Evolutionary conservation across 2,329 filamentous ascomycete species (phyloP).

Genomic region (Talaromyces verruculosus): DNA sequence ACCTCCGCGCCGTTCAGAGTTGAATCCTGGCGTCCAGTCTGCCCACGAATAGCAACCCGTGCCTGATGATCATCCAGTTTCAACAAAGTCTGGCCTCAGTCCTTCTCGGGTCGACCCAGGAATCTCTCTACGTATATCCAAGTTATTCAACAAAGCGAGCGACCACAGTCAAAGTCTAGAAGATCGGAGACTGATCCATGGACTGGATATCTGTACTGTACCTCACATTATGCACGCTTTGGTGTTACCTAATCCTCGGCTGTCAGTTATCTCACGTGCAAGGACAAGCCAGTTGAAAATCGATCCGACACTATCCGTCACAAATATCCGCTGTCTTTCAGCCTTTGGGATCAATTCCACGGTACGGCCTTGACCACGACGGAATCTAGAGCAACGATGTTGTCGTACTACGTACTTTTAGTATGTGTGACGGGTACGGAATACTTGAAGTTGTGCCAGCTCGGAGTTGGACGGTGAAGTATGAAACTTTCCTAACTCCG

Average conservation of each 20-base stretch:
- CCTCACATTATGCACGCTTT: background rate
- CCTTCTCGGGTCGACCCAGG: background rate
- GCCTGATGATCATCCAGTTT: background rate
- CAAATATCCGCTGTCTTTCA: background rate
- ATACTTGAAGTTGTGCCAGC: background rate
- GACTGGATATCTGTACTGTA: background rate
- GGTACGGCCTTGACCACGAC: background rate
- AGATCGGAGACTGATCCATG: background rate
- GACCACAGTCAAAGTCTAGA: background rate
- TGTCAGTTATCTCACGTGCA: background rate
- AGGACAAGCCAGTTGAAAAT: background rate
- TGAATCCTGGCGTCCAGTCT: conserved; percentile 3
- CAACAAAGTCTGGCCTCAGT: background rate
- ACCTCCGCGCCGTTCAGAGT: background rate
- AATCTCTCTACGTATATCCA: background rate
- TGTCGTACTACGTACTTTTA: no score
- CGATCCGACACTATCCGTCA: background rate
- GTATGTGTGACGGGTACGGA: background rate
- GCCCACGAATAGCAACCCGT: background rate
- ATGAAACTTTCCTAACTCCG: background rate
- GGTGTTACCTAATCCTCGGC: background rate
- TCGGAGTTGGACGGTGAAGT: background rate
- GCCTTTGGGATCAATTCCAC: background rate
- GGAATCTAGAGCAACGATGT: background rate
- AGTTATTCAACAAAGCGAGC: background rate